phyloP scores from a whole-genome alignment of 768 basidiomycete genomes.

The Mycena galopus region DNA sequence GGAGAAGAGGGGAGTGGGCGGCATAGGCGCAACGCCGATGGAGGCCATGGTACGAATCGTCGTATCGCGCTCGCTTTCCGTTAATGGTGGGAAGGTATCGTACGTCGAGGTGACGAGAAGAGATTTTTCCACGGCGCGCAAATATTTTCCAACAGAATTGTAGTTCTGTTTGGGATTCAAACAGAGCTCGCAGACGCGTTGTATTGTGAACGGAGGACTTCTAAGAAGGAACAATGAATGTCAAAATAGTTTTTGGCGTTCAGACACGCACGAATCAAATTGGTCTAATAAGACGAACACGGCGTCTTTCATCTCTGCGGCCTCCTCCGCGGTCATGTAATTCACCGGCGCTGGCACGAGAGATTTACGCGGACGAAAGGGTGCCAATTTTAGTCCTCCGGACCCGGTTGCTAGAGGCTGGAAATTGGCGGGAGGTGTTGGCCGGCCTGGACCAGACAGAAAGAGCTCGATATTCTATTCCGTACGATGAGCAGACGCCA shows the following conservation, averaged over 20 bases:
- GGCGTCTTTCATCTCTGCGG: conserved; percentile 64
- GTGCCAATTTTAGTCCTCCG: conserved; percentile 78
- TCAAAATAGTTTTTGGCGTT: conserved; percentile 2
- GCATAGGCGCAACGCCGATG: conserved; percentile 65
- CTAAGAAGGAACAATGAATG: conserved; percentile 41
- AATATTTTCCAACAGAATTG: conserved; percentile 85
- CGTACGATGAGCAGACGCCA: background rate
- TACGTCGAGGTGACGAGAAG: conserved; percentile 87
- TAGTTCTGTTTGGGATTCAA: conserved; percentile 78
- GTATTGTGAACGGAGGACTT: conserved; percentile 88
- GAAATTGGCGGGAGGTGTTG: conserved; percentile 56
- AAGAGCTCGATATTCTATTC: conserved; percentile 65
- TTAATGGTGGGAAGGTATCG: conserved; percentile 74
- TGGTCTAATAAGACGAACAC: conserved; percentile 78
- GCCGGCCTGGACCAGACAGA: conserved; percentile 51
- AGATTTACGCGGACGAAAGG: conserved; percentile 75
- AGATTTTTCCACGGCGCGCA: conserved; percentile 87
- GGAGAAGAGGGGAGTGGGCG: conserved; percentile 86
- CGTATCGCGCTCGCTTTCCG: conserved; percentile 52
- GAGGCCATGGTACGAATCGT: conserved; percentile 57
- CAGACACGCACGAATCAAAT: conserved; percentile 75
- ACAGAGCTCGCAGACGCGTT: conserved; percentile 88
- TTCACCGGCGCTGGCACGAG: conserved; percentile 67
- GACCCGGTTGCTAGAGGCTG: conserved; percentile 56
- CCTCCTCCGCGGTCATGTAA: conserved; percentile 73